A percentile compares a stretch with the other conserved stretches of the same genome.
Conservation (phyloP, 371 early-diverging fungal genomes). For the Capillidium rhysosporum region DNA sequence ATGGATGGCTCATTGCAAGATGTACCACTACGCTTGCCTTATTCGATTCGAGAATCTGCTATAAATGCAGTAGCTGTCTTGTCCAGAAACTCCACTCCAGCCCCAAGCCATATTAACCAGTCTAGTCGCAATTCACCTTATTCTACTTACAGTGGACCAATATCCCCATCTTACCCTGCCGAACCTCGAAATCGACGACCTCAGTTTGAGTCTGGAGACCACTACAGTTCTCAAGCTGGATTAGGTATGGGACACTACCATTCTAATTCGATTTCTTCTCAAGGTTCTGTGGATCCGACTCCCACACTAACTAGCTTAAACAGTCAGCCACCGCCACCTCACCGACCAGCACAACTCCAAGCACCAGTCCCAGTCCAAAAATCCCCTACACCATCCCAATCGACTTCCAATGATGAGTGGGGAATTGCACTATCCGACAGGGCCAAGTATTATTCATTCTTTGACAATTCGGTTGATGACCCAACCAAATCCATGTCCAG, state of each 20-base stretch:
- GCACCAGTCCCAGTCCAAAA: no score
- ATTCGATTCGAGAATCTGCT: conserved; percentile 4
- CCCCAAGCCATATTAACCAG: background rate
- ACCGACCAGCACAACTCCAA: background rate
- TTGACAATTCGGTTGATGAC: background rate
- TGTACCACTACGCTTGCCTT: conserved; percentile 35
- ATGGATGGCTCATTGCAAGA: conserved; percentile 31
- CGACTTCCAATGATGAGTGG: background rate
- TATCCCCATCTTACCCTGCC: no score
- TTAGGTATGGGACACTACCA: no score
- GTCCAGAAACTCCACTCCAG: background rate
- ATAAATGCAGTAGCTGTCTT: background rate
- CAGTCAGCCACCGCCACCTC: background rate
- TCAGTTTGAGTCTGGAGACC: no score
- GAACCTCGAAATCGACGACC: no score
- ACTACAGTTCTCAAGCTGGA: no score
- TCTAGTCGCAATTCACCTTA: no score
- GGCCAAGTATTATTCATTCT: background rate
- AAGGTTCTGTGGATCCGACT: no score
- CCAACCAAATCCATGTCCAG: background rate
- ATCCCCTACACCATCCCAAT: no score
- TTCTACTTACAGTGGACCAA: no score
- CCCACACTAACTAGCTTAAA: background rate
- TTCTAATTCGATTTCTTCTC: no score
- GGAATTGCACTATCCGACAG: background rate